phyloP scores from a whole-genome alignment of 306 rosid genomes.

The Ormosia emarginata region DNA sequence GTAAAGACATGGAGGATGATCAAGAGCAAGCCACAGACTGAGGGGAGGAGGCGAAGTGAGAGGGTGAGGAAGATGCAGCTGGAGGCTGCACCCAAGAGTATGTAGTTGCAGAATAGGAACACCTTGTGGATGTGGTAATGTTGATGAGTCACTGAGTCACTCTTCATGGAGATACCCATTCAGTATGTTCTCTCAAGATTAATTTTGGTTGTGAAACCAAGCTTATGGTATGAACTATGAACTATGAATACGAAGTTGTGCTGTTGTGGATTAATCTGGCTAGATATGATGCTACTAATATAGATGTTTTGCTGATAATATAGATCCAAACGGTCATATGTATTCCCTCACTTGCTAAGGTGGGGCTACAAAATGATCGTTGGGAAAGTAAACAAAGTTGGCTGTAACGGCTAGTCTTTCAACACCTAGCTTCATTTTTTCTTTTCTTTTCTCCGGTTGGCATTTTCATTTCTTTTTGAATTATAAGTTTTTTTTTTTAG shows the following conservation, averaged over 20 bases:
- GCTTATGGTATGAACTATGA: too few relatives aligned
- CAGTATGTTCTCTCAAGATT: background rate
- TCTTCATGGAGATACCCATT: slow-evolving; percentile 36
- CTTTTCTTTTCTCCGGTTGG: too few relatives aligned
- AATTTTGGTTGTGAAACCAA: too few relatives aligned
- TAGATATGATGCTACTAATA: background rate
- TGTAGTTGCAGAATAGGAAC: slow-evolving; percentile 77
- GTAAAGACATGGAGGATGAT: slow-evolving; percentile 74
- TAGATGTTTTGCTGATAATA: slow-evolving; percentile 1
- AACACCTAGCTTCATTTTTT: too few relatives aligned
- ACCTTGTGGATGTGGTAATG: slow-evolving; percentile 60
- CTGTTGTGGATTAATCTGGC: background rate
- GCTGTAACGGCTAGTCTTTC: too few relatives aligned
- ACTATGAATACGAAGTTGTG: too few relatives aligned
- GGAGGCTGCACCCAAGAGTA: slow-evolving; percentile 70
- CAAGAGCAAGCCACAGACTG: slow-evolving; percentile 62
- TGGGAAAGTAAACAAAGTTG: background rate
- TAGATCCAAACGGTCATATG: slow-evolving; percentile 23
- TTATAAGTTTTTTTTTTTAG: too few relatives aligned
- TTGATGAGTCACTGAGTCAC: background rate
- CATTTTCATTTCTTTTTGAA: too few relatives aligned
- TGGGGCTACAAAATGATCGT: slow-evolving; percentile 17
- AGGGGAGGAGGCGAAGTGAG: slow-evolving; percentile 76
- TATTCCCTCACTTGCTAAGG: background rate
- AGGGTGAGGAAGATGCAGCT: slow-evolving; percentile 87